Evolutionary conservation across 2,329 filamentous ascomycete species (phyloP), one percentile per base, ranked within the genome.

Genomic region (Phoma sp.): DNA sequence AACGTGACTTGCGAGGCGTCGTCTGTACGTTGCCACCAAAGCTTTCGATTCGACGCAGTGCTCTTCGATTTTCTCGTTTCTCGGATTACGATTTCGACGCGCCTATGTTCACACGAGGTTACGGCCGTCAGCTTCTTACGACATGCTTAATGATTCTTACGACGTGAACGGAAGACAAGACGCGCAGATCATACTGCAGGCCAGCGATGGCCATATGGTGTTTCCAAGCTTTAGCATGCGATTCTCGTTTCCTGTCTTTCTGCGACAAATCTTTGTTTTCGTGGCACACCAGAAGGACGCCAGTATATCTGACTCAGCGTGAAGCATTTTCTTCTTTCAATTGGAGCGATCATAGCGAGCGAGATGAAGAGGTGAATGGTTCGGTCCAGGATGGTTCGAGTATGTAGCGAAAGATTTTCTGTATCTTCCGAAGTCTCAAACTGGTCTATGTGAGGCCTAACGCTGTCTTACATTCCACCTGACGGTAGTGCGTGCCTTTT

Each of bases 141-240:
- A 74, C 65, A 74, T 73, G 67, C 66, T 74, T 81, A 77, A 82
- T 76, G 78, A 83, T 73, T 75, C 78, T 79, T 74, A 83, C 75
- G 79, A 81, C 73, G 70, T 75, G 73, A 79, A 50, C 67, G 78
- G 76, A 78, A 80, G 78, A 77, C 73, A 74, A 80, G 74, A 78
- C 77, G 77, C 75, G 73, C 71, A 75, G 73, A 65, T 71, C 66
- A 61, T 66, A 68, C 71, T 75, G 72, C 71, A 69, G 72, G 77
- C 77, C 76, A 79, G 78, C 78, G 72, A 80, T 76, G 78, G 77
- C 76, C 73, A 73, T 58, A 64, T 75, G 73, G 64, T 75, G 73
- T 73, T 77, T 75, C 66, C 67, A 68, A 67, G 52, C 60, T 68
- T 41, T 42, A 59, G 59, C 56, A 49, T 55, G 58, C 62, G 53